phyloP scores from a whole-genome alignment of 148 eudicot genomes.

The Simmondsia chinensis region DNA sequence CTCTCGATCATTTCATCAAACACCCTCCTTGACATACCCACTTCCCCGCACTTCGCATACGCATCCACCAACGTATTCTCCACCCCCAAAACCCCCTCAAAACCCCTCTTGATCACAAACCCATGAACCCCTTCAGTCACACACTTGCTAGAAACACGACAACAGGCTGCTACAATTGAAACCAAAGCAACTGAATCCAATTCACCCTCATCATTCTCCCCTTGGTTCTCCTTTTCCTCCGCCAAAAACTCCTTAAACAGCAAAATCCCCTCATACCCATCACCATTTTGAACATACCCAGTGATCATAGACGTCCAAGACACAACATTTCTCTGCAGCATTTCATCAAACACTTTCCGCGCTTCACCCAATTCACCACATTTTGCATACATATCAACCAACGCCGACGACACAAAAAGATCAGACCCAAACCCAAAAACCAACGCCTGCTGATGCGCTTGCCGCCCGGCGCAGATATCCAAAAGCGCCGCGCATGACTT shows the following conservation, averaged over 20 bases:
- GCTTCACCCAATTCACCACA: constrained; percentile 56
- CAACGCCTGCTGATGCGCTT: constrained; percentile 58
- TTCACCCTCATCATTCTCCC: constrained; percentile 9
- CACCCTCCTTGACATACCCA: constrained; percentile 47
- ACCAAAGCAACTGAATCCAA: constrained; percentile 53
- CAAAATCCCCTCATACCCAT: constrained; percentile 29
- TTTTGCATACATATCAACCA: constrained; percentile 61
- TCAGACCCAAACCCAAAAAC: constrained; percentile 42
- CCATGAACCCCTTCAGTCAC: constrained; percentile 52
- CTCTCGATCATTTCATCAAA: constrained; percentile 49
- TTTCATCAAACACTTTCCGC: constrained; percentile 44
- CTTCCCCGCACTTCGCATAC: constrained; percentile 57
- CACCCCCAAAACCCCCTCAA: constrained; percentile 29
- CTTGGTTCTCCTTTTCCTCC: constrained; percentile 20
- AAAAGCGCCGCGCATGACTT: constrained; percentile 48
- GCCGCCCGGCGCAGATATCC: constrained; percentile 46
- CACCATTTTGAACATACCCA: constrained; percentile 50
- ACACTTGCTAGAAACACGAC: constrained; percentile 26
- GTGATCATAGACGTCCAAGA: constrained; percentile 67
- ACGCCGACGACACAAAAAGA: constrained; percentile 49
- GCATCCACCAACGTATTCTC: constrained; percentile 68
- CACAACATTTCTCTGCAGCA: constrained; percentile 50
- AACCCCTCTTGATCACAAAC: constrained; percentile 37
- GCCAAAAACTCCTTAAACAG: constrained; percentile 44
- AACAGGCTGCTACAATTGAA: constrained; percentile 57